Evolutionary conservation across 179 eudicot genomes (phyloP).

Genomic region (Beta corolliflora): DNA sequence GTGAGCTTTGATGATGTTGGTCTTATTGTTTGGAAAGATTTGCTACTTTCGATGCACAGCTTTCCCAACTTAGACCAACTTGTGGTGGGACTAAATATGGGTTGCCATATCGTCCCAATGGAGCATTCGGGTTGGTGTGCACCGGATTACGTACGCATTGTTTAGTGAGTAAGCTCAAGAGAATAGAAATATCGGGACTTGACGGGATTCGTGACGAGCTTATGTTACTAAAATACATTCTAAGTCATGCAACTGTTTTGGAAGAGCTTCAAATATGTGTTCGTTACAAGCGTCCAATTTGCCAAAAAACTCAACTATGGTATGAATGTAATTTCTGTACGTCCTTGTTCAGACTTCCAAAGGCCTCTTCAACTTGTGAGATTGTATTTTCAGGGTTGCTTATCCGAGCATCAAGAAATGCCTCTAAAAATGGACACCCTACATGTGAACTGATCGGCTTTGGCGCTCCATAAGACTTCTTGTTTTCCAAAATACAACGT

Average conservation of each 20-base stretch:
- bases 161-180: background rate
- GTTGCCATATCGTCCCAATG: background rate
- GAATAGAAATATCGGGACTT: background rate
- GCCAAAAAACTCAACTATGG: background rate
- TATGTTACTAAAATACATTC: background rate
- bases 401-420: background rate
- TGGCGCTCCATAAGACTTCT: too few relatives aligned
- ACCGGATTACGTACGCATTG: background rate
- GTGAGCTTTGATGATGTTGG: background rate
- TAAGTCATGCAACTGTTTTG: background rate
- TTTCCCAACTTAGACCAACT: background rate
- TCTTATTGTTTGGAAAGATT: background rate
- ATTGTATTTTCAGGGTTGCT: background rate
- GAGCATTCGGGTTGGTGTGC: background rate
- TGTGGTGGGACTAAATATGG: background rate
- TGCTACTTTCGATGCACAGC: background rate
- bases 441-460: background rate
- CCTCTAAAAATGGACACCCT: too few relatives aligned
- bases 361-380: background rate
- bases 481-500: too few relatives aligned
- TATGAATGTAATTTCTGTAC: background rate
- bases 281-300: too few relatives aligned
- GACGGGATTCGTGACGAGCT: background rate
- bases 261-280: background rate
- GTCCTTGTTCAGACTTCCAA: slow-evolving; percentile 4